A percentile compares a stretch with the other conserved stretches of the same genome.
These are phyloP conservation scores for Pyrenophora seminiperda DNA, from an alignment of 2,329 filamentous ascomycete genomes.

Conservation along the genomic window DNA sequence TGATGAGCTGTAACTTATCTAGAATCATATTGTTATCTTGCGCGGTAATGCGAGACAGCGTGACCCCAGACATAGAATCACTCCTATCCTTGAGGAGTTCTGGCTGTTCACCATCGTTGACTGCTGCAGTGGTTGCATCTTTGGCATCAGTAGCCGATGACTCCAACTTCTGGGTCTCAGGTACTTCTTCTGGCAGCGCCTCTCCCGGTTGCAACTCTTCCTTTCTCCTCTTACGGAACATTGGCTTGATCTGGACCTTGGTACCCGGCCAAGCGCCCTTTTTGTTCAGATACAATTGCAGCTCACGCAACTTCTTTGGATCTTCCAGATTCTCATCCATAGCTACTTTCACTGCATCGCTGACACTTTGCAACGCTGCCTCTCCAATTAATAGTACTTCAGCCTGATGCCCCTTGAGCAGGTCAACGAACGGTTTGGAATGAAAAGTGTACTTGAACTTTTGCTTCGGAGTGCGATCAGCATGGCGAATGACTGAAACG, in stretches of 20 bases:
- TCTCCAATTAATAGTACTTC: constrained; percentile 94
- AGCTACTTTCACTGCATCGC: constrained; percentile 83
- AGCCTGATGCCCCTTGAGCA: constrained; percentile 93
- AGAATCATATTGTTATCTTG: constrained; percentile 90
- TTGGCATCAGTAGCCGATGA: constrained; percentile 26
- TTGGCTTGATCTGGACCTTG: constrained; percentile 98
- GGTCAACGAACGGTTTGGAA: constrained; percentile 90
- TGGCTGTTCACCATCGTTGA: constrained; percentile 16
- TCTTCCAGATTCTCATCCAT: constrained; percentile 83
- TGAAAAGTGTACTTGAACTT: constrained; percentile 99
- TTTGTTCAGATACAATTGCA: constrained; percentile 86
- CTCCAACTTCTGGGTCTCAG: constrained; percentile 29
- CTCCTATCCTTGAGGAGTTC: constrained; percentile 53
- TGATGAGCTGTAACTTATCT: constrained; percentile 95
- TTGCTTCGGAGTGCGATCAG: constrained; percentile 96
- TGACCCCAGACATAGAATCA: constrained; percentile 86
- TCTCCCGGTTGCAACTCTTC: constrained; percentile 57
- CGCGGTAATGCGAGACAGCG: constrained; percentile 91
- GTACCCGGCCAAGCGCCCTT: constrained; percentile 95
- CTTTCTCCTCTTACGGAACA: constrained; percentile 89
- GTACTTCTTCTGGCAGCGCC: constrained; percentile 35
- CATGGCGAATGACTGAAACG: constrained; percentile 93
- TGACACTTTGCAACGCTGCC: constrained; percentile 83
- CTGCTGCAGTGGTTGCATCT: constrained; percentile 28
- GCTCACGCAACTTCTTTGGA: constrained; percentile 77